phyloP scores from a whole-genome alignment of 306 rosid species.

The Dalbergia oliveri region DNA sequence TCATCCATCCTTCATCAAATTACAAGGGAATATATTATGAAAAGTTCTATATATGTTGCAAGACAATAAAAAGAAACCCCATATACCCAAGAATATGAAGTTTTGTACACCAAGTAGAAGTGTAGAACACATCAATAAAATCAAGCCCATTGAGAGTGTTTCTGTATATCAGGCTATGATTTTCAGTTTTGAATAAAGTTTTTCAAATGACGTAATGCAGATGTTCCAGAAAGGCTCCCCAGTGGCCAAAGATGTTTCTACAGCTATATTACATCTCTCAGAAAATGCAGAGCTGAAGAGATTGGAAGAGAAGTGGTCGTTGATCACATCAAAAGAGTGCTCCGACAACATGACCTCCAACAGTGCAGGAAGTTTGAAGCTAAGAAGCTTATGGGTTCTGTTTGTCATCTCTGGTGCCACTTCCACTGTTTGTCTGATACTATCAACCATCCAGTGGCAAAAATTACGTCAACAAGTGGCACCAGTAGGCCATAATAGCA shows the following conservation, averaged over 20 bases:
- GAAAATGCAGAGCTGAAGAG: slow-evolving; percentile 50
- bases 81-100: too few species aligned
- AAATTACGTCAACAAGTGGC: slow-evolving; percentile 18
- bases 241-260: slow-evolving; percentile 64
- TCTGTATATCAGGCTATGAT: background rate
- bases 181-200: background rate
- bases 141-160: too few species aligned
- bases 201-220: slow-evolving; percentile 52
- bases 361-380: slow-evolving; percentile 43
- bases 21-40: background rate
- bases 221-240: slow-evolving; percentile 84
- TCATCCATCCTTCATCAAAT: background rate
- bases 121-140: too few species aligned
- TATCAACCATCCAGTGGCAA: slow-evolving; percentile 37
- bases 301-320: slow-evolving; percentile 53
- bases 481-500: slow-evolving; percentile 33
- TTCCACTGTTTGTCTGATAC: slow-evolving; percentile 61
- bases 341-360: slow-evolving; percentile 35
- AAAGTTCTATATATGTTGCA: background rate
- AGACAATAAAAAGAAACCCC: too few species aligned
- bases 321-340: slow-evolving; percentile 48
- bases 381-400: slow-evolving; percentile 64
- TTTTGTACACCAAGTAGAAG: background rate
- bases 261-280: slow-evolving; percentile 59
- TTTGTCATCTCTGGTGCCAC: slow-evolving; percentile 60